phyloP scores from a whole-genome alignment of 2,329 filamentous ascomycete species.

The Geosmithia flava region DNA sequence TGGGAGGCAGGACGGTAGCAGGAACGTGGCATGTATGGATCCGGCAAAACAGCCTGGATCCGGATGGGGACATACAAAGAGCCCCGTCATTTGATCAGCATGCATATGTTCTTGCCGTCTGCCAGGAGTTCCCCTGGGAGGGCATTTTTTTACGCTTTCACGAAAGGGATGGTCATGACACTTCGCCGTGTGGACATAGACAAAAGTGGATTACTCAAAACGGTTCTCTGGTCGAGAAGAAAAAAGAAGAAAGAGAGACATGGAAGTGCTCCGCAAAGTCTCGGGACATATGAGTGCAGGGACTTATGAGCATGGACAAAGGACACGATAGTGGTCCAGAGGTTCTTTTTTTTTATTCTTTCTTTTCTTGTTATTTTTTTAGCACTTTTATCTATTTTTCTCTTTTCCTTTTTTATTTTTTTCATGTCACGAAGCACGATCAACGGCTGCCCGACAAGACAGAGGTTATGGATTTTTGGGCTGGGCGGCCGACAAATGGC shows the following conservation, averaged over 20 bases:
- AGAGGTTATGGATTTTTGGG: slow-evolving; percentile 22
- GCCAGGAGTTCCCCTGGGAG: slow-evolving; percentile 18
- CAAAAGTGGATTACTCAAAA: slow-evolving; percentile 53
- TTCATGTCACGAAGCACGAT: slow-evolving; percentile 18
- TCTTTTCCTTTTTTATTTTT: slow-evolving; percentile 18
- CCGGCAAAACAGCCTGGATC: slow-evolving; percentile 16
- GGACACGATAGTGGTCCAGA: slow-evolving; percentile 15
- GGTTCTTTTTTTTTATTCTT: slow-evolving; percentile 1
- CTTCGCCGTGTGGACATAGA: slow-evolving; percentile 40
- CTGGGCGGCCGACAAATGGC: slow-evolving; percentile 15
- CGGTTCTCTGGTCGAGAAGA: slow-evolving; percentile 33
- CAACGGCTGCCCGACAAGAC: slow-evolving; percentile 18
- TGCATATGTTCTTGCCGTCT: slow-evolving; percentile 24
- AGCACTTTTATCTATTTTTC: slow-evolving; percentile 14
- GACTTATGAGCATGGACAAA: slow-evolving; percentile 4
- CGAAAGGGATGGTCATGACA: slow-evolving; percentile 28
- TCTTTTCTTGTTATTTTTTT: neutral
- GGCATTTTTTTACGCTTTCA: slow-evolving; percentile 27
- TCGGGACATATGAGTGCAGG: neutral
- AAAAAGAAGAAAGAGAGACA: slow-evolving; percentile 7
- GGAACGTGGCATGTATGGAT: slow-evolving; percentile 22
- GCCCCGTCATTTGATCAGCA: slow-evolving; percentile 13
- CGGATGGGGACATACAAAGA: slow-evolving; percentile 16
- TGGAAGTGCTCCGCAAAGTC: neutral
- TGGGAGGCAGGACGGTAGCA: slow-evolving; percentile 17